phyloP scores from a whole-genome alignment of 371 early-diverging fungal species.

The Mucor lusitanicus region DNA sequence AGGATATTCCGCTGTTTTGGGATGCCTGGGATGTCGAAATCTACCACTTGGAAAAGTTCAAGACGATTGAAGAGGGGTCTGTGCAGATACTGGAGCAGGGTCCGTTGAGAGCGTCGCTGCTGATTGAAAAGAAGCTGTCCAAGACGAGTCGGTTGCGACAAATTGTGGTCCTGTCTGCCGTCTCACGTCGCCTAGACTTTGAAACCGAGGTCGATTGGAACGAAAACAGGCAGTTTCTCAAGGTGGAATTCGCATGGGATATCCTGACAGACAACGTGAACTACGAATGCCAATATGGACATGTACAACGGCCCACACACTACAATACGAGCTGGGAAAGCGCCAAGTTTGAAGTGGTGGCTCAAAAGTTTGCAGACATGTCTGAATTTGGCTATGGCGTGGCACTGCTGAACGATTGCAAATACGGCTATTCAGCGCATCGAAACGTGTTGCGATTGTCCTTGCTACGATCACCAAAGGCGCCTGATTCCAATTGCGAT shows the following conservation, averaged over 20 bases:
- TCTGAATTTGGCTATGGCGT: constrained; percentile 92
- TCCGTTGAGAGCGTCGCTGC: constrained; percentile 77
- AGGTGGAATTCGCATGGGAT: constrained; percentile 89
- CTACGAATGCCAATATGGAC: constrained; percentile 92
- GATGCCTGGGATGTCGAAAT: constrained; percentile 76
- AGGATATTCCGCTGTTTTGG: constrained; percentile 67
- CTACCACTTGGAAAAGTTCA: constrained; percentile 85
- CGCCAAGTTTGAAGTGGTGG: constrained; percentile 94
- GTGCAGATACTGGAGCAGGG: constrained; percentile 73
- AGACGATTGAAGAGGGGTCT: constrained; percentile 44
- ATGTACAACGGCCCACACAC: constrained; percentile 87
- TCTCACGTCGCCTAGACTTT: constrained; percentile 82
- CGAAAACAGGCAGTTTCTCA: constrained; percentile 85
- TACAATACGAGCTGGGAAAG: constrained; percentile 91
- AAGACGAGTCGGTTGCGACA: constrained; percentile 67
- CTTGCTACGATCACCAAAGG: constrained; percentile 86
- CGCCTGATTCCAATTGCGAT: constrained; percentile 38
- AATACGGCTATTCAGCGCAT: constrained; percentile 81
- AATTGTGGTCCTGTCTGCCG: constrained; percentile 68
- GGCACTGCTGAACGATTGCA: constrained; percentile 89
- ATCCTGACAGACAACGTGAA: constrained; percentile 78
- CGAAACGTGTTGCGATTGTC: constrained; percentile 78
- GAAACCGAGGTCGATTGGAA: constrained; percentile 90
- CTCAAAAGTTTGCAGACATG: constrained; percentile 91
- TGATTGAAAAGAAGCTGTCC: constrained; percentile 63